Conservation (phyloP, 345 rosid species). For the Brassica cretica region DNA sequence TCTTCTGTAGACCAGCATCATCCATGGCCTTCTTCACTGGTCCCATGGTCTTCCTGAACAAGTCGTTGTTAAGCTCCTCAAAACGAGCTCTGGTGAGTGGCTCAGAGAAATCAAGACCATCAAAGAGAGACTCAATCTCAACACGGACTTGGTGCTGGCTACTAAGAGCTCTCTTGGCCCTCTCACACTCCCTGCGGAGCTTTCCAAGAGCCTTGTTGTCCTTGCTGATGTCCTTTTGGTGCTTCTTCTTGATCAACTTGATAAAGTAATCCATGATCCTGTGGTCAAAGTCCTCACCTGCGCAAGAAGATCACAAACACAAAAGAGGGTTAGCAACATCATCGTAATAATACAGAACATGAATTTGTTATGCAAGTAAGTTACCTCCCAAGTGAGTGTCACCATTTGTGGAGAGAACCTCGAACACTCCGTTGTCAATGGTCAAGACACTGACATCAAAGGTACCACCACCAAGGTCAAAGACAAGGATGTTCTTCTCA, state of each 20-base stretch:
- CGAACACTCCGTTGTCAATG: slow-evolving; percentile 94
- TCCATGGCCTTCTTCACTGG: slow-evolving; percentile 99
- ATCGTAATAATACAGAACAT: neutral
- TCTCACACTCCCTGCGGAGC: slow-evolving; percentile 88
- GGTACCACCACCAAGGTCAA: slow-evolving; percentile 98
- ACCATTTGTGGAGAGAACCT: slow-evolving; percentile 96
- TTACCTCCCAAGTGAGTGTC: slow-evolving; percentile 99
- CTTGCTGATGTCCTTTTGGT: slow-evolving; percentile 95
- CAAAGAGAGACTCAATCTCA: slow-evolving; percentile 93
- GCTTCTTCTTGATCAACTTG: slow-evolving; percentile 96
- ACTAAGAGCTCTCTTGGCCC: slow-evolving; percentile 99
- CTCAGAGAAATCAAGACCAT: slow-evolving; percentile 92
- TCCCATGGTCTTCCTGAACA: slow-evolving; percentile 98
- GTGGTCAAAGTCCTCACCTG: slow-evolving; percentile 98
- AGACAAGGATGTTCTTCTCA: slow-evolving; percentile 97
- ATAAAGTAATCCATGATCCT: slow-evolving; percentile 98
- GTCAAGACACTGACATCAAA: slow-evolving; percentile 97
- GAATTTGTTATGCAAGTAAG: neutral
- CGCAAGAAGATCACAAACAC: neutral
- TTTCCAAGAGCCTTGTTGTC: slow-evolving; percentile 94
- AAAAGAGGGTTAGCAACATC: neutral
- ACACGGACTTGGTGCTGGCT: slow-evolving; percentile 99
- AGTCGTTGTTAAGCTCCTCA: slow-evolving; percentile 93
- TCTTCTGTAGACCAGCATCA: slow-evolving; percentile 87
- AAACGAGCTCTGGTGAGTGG: slow-evolving; percentile 98